Evolutionary conservation across 179 eudicot species (phyloP), one percentile per base, ranked within the genome.

Genomic region (Silene noctiflora): DNA sequence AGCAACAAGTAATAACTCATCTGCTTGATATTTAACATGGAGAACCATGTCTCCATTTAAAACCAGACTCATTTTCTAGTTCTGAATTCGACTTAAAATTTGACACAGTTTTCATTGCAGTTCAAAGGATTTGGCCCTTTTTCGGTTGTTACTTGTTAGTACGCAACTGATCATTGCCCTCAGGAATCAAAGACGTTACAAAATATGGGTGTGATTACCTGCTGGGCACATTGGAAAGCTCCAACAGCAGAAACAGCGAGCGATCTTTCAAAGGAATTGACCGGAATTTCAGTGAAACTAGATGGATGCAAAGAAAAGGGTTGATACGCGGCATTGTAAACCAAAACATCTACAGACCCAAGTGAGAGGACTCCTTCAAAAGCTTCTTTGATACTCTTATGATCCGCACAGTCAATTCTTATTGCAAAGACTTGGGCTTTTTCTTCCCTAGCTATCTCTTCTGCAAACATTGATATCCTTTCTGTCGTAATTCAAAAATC

Each of bases 151-250:
- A n/a, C n/a, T n/a, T n/a, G n/a, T n/a, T n/a, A n/a, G n/a, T n/a
- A n/a, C n/a, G n/a, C 27, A 25, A 25, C 27, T 33, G 35, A 33
- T 33, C 35, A 5, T 33, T 33, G 35, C 35, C 35, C 35, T 33
- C 35, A 33, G 35, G 35, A 6, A 33, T 33, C 35, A 33, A 33
- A 33, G 35, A 33, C 35, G 35, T 4, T 33, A 33, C 4, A 33
- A 58, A 3, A 21, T 48, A 13, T 12, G 19, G 16, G 24, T 59
- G 17, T 21, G 14, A 3, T 81, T 71, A 92, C 97, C 90, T 85
- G 93, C 73, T 93, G 96, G 67, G 94, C 89, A 81, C 96, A 91
- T 77, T 86, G 89, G 83, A 93, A 93, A 75, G 96, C 90, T 68
- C 97, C 96, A 61, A 91, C 90, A 19, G 91, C 84, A 74, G 94